phyloP scores from a whole-genome alignment of 2,329 filamentous ascomycete species.

The Ophiocordyceps unilateralis region DNA sequence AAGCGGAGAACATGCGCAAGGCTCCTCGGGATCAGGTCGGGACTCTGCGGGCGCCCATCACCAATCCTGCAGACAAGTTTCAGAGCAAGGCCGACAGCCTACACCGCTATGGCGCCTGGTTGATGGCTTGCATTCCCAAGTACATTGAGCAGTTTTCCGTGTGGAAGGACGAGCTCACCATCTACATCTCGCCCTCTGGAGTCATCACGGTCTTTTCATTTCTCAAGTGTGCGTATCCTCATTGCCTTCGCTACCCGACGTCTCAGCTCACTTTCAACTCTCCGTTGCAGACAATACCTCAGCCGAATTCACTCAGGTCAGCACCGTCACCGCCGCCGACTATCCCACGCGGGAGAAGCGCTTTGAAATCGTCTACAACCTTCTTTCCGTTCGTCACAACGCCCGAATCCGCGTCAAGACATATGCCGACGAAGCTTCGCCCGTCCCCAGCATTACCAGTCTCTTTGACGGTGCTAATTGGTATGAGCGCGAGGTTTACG shows the following conservation, averaged over 20 bases:
- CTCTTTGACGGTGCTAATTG: constrained; percentile 94
- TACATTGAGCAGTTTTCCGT: constrained; percentile 98
- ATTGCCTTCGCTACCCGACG: neutral
- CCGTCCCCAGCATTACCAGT: constrained; percentile 71
- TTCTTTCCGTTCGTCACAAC: constrained; percentile 92
- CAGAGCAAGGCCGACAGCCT: constrained; percentile 70
- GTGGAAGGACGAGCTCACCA: constrained; percentile 96
- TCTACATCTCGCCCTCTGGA: constrained; percentile 78
- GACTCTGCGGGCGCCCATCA: constrained; percentile 57
- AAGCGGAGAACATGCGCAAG: constrained; percentile 49
- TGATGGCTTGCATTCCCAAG: constrained; percentile 93
- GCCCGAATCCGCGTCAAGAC: constrained; percentile 95
- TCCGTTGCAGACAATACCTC: constrained; percentile 64
- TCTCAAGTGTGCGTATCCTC: constrained; percentile 50
- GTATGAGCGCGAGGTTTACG: constrained; percentile 97
- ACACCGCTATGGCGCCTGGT: constrained; percentile 89
- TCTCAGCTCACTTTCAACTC: neutral
- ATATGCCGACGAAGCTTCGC: constrained; percentile 89
- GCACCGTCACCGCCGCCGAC: constrained; percentile 85
- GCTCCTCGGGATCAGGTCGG: constrained; percentile 40
- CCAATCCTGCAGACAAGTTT: constrained; percentile 91
- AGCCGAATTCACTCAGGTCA: constrained; percentile 88
- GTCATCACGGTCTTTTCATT: constrained; percentile 87
- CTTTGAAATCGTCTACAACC: constrained; percentile 96
- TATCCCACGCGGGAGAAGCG: constrained; percentile 90